These are phyloP conservation scores for Colletotrichum tanaceti DNA, from an alignment of 2,329 filamentous ascomycete species.

Conservation along the genomic window DNA sequence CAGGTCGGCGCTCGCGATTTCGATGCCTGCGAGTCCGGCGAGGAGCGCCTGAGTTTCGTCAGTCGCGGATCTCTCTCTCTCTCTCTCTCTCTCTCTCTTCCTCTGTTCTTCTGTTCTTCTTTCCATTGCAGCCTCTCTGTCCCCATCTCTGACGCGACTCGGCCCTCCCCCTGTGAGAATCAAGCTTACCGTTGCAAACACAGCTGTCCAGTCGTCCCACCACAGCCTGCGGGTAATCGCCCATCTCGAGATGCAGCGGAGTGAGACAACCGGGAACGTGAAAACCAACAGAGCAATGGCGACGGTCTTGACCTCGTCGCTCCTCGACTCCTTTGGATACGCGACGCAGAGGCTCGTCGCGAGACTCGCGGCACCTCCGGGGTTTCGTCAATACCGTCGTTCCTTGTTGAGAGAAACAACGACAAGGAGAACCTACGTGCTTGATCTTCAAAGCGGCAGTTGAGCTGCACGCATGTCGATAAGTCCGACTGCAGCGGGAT, in stretches of 20 bases:
- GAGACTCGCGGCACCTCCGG: constrained; percentile 18
- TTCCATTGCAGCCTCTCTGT: too few species aligned
- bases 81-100: too few species aligned
- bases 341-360: constrained; percentile 38
- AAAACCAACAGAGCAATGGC: constrained; percentile 42
- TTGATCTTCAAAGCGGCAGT: constrained; percentile 41
- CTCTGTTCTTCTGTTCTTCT: too few species aligned
- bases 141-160: too few species aligned
- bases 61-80: not conserved
- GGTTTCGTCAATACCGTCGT: too few species aligned
- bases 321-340: constrained; percentile 42
- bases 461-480: constrained; percentile 41
- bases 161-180: too few species aligned
- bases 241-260: constrained; percentile 41
- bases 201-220: constrained; percentile 42
- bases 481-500: constrained; percentile 35
- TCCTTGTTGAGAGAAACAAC: not conserved
- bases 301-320: constrained; percentile 43
- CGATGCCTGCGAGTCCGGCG: constrained; percentile 39
- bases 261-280: constrained; percentile 37
- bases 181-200: constrained; percentile 34
- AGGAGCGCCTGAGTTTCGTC: constrained; percentile 31
- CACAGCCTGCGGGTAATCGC: constrained; percentile 37
- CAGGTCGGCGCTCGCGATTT: constrained; percentile 42
- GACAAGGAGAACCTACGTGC: constrained; percentile 19